Base-by-base conservation (phyloP, 2,329 filamentous ascomycete species). In the Botrytis porri region DNA sequence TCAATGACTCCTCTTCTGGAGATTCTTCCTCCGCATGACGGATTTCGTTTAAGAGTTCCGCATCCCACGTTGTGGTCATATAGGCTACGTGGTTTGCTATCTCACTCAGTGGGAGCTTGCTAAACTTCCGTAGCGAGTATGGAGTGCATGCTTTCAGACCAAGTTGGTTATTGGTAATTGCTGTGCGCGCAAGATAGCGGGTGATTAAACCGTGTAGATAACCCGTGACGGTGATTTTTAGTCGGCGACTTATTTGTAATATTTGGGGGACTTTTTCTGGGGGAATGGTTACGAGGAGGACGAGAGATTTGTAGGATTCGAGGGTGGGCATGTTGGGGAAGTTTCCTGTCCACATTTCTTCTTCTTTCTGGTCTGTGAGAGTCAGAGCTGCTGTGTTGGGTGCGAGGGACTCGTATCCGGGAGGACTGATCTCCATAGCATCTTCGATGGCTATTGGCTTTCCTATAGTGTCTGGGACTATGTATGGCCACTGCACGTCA, bases 71-170 rank as follows among this genome's bases (percentile, higher is more conserved):
- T 12, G 65, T 74, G n/a, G 22, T 43, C 14, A 76, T 69, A 25
- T 37, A 72, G 2, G 75, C 74, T 25, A 78, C 70, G 62, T 79
- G 77, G 64, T 78, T 78, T n/a, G 74, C 73, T 4, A 79, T 76
- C 18, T 77, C 77, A 25, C 72, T 65, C 9, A 73, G 39, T 3
- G 75, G 61, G 1, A 73, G 39, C 1, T 59, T 43, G 43, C 74
- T 76, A 48, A 77, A 76, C 5, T 64, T 61, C 3, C 77, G 76
- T 61, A 78, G 75, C 35, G 77, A 77, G 61, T 74, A 77, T 18
- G 77, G 77, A 0, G 75, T 79, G 32, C 43, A 39, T 14, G 61
- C 60, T 45, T 45, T 41, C 20, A 74, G 29, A 8, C 45, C n/a
- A 29, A 74, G 74, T 7, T 57, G 48, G 22, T 69, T 12, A n/a